Base-by-base conservation (phyloP, 2,329 filamentous ascomycete genomes). In the Aspergillus pseudoterreus region DNA sequence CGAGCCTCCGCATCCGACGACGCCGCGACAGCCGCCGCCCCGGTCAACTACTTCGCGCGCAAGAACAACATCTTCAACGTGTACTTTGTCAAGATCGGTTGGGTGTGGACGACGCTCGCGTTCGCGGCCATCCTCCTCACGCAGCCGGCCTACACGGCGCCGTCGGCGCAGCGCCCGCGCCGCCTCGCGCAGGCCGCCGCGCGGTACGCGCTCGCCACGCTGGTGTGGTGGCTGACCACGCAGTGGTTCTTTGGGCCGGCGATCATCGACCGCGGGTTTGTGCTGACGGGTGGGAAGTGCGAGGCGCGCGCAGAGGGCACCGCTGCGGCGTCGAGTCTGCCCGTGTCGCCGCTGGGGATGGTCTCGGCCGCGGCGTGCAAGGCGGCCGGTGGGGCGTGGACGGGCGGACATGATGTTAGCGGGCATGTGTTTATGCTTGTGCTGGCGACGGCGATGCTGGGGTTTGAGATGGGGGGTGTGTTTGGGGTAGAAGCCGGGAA, bases 161-260 rank as follows among this genome's bases (percentile, higher is more conserved):
- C 65, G 56, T 80, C 68, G 33, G 61, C 66, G 27, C 66, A 62
- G 33, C 63, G 71, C 2, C 50, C 78, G 57, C 77, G 72, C 38
- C 71, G 77, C 24, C 71, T 78, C n/a, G 48, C 81, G 10, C 80
- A 84, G 52, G 90, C 88, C 0, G 64, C 76, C 1, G 45, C 86
- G 19, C 81, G 94, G 44, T 99, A 90, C 78, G 75, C 58, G 0
- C 73, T 86, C 8, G 82, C 90, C 0, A 97, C 94, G 8, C 63
- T 73, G 1, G 86, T 85, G 72, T 99, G 94, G 94, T 78, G 90
- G 39, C 74, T 90, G 36, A 85, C 94, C 15, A 99, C 94, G 57
- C 94, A 97, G 76, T 97, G 94, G 94, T 97, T 85, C 71, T 96
- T 99, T 64, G 94, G 94, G 0, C 85, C 94, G 2, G 80, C 91